Evolutionary conservation across 345 rosid species (phyloP).

Genomic region (Euclidium syriacum): DNA sequence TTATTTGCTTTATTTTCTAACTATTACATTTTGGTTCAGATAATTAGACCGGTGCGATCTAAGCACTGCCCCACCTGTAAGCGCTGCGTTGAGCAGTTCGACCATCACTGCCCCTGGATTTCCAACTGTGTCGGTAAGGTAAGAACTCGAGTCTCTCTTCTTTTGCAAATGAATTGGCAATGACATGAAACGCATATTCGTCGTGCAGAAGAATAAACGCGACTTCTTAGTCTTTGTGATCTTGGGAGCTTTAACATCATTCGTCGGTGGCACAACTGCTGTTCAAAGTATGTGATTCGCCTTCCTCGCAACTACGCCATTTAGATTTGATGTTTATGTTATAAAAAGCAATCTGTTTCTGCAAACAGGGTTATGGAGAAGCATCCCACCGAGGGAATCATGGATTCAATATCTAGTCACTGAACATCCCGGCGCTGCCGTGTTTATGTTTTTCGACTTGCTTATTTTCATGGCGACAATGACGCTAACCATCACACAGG

Average conservation of each 20-base stretch:
- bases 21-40: conserved; percentile 37
- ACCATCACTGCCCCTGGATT: conserved; percentile 99
- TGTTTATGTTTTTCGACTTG: conserved; percentile 56
- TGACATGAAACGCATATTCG: not conserved
- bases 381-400: conserved; percentile 37
- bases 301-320: not conserved
- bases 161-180: not conserved
- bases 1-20: not conserved
- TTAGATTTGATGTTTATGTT: not conserved
- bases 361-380: conserved; percentile 67
- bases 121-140: conserved; percentile 99
- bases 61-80: conserved; percentile 92
- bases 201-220: conserved; percentile 71
- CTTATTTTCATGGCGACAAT: conserved; percentile 51
- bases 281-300: conserved; percentile 62
- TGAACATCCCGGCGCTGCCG: conserved; percentile 63
- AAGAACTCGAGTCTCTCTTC: not conserved
- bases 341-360: conserved; percentile 11
- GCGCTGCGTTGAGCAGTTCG: conserved; percentile 89
- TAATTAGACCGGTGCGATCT: conserved; percentile 91
- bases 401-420: conserved; percentile 54
- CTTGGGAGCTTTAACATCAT: conserved; percentile 60
- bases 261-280: conserved; percentile 46
- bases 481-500: conserved; percentile 57
- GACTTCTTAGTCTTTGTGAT: conserved; percentile 76